phyloP scores from a whole-genome alignment of 1,139 yeast genomes.

The Geotrichum siamense region DNA sequence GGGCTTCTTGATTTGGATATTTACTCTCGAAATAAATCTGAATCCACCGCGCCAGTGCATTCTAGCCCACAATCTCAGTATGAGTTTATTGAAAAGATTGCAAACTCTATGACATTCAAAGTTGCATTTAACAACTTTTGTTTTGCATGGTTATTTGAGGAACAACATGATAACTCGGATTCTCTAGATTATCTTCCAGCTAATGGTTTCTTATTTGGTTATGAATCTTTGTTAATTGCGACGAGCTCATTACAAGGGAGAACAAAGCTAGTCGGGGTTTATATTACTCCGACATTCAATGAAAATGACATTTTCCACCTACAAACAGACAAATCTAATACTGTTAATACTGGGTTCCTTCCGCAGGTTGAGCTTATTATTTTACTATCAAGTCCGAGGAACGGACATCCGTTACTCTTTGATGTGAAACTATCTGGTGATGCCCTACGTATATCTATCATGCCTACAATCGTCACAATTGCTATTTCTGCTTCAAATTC shows the following conservation, averaged over 20 bases:
- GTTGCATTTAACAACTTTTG: conserved; percentile 61
- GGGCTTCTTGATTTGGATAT: conserved; percentile 17
- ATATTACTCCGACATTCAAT: conserved; percentile 28
- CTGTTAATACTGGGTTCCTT: conserved; percentile 30
- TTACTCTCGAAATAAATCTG: not conserved
- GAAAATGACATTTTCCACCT: conserved; percentile 19
- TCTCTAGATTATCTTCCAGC: conserved; percentile 34
- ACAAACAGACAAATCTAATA: conserved; percentile 19
- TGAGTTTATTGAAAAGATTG: conserved; percentile 20
- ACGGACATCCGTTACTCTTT: conserved; percentile 7
- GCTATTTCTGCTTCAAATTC: conserved; percentile 18
- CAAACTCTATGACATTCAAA: conserved; percentile 40
- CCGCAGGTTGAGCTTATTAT: conserved; percentile 28
- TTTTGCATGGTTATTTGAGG: conserved; percentile 65
- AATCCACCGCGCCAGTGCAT: not conserved
- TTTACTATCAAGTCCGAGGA: conserved; percentile 10
- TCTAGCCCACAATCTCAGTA: conserved; percentile 5
- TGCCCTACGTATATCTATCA: conserved; percentile 28
- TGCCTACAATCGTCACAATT: conserved; percentile 30
- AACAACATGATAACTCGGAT: conserved; percentile 24
- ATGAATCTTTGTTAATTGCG: conserved; percentile 39
- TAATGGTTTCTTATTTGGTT: conserved; percentile 72
- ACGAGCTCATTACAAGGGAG: conserved; percentile 22
- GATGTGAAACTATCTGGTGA: conserved; percentile 29
- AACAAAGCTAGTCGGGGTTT: conserved; percentile 37